Conservation (phyloP, 169 alveolate genomes). For the Plasmodium chabaudi region DNA sequence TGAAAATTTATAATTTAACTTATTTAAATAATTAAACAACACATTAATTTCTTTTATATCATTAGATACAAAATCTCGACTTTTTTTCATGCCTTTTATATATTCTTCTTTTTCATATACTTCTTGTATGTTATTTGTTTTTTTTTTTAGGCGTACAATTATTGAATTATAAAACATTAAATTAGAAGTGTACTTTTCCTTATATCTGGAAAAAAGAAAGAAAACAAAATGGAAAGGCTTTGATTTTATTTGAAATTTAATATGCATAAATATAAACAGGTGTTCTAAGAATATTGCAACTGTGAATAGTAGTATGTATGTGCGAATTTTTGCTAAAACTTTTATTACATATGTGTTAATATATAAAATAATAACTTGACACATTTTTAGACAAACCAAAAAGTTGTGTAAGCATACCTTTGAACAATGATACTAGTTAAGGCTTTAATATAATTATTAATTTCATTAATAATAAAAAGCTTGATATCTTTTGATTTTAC, state of each 20-base stretch:
- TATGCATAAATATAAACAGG: neutral
- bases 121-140: conserved; percentile 63
- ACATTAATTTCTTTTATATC: conserved; percentile 72
- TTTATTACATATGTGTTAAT: neutral
- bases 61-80: conserved; percentile 63
- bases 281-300: too few relatives aligned
- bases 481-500: conserved; percentile 62
- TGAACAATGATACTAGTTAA: conserved; percentile 63
- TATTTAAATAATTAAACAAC: conserved; percentile 56
- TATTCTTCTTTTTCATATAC: conserved; percentile 75
- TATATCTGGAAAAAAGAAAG: conserved; percentile 24
- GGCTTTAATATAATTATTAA: conserved; percentile 65
- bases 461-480: conserved; percentile 65
- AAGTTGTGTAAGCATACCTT: conserved; percentile 19
- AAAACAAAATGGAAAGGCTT: neutral
- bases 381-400: too few relatives aligned
- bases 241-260: neutral
- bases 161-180: conserved; percentile 71
- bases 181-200: conserved; percentile 71
- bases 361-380: neutral
- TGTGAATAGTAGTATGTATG: neutral
- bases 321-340: neutral
- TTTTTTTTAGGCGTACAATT: conserved; percentile 61
- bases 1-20: conserved; percentile 70
- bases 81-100: conserved; percentile 69